Base-by-base conservation (phyloP, 495 filamentous ascomycete genomes). In the Aspergillus ellipticus region DNA sequence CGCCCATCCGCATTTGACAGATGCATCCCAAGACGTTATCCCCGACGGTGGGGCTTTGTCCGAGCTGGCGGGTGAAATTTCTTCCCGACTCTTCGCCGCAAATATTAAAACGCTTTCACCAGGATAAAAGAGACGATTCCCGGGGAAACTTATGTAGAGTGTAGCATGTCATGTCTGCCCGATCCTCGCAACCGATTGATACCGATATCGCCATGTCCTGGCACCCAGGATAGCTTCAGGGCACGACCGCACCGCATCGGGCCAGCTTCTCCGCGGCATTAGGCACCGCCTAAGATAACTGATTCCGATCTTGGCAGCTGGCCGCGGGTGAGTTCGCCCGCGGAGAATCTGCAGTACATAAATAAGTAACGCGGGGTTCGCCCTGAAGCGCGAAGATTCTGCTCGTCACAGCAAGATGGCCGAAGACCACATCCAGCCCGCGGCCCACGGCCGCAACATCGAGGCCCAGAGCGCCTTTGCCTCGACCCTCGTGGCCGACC, bases 401-500 rank as follows among this genome's bases (percentile, higher is more conserved):
- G 24, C 24, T 28, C 7, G n/a, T n/a, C n/a, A n/a, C 7, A 33
- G 31, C 31, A 33, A 39, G n/a, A 39, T 39, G 35, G 35, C 35
- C n/a, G n/a, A n/a, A 39, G 35, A 39, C 35, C 35, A 39, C 10
- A n/a, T 39, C n/a, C 11, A 13, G n/a, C 4, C 33, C 13, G 4
- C 35, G 11, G n/a, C 10, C n/a, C 11, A 13, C n/a, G 35, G 13
- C 35, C 45, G 45, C 15, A 62, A 59, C 42, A 39, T 51, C 16
- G 61, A 64, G 54, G 56, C 60, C 39, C 60, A 63, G 48, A 63
- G 60, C 50, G 56, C 54, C 15, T 59, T 63, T 39, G 60, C 60
- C 6, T 63, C 60, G 11, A 63, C 60, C 6, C 53, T 63, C 4
- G 53, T 63, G 37, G 42, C 54, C 2, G 60, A 63, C 59, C 42